phyloP scores from a whole-genome alignment of 352 stramenopile species.

The Globisporangium sylvaticum region DNA sequence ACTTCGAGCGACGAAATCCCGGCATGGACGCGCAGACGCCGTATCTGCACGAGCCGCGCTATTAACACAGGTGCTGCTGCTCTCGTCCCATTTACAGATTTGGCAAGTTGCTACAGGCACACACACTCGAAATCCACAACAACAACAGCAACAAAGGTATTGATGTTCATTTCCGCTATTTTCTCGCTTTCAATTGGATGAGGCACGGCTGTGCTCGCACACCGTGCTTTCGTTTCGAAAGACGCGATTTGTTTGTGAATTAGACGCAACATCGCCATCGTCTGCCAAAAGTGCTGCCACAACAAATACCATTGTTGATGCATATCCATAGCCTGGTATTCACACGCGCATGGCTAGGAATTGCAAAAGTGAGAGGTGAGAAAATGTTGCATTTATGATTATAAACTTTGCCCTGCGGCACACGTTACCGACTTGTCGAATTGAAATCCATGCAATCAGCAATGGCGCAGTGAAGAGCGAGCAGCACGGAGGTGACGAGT shows the following conservation, averaged over 20 bases:
- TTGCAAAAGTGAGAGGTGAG: background rate
- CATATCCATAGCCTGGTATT: background rate
- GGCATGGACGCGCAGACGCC: conserved; percentile 9
- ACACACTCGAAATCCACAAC: background rate
- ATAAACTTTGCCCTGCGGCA: too few relatives aligned
- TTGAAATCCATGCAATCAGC: too few relatives aligned
- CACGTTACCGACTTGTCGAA: too few relatives aligned
- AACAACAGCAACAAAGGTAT: background rate
- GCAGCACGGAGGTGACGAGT: too few relatives aligned
- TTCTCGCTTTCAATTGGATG: background rate
- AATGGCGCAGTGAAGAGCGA: too few relatives aligned
- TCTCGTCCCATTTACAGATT: background rate
- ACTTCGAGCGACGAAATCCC: conserved; percentile 31
- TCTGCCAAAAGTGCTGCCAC: background rate
- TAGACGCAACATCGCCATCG: background rate
- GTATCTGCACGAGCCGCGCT: conserved; percentile 26
- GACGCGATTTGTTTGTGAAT: background rate
- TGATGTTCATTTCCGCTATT: background rate
- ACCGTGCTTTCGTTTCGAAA: background rate
- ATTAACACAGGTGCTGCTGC: background rate
- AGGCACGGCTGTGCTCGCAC: background rate
- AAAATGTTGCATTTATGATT: background rate
- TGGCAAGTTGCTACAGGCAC: background rate
- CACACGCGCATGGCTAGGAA: background rate
- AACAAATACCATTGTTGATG: background rate